Base-by-base conservation (phyloP, 129 eudicot species). In the Artemisia annua region DNA sequence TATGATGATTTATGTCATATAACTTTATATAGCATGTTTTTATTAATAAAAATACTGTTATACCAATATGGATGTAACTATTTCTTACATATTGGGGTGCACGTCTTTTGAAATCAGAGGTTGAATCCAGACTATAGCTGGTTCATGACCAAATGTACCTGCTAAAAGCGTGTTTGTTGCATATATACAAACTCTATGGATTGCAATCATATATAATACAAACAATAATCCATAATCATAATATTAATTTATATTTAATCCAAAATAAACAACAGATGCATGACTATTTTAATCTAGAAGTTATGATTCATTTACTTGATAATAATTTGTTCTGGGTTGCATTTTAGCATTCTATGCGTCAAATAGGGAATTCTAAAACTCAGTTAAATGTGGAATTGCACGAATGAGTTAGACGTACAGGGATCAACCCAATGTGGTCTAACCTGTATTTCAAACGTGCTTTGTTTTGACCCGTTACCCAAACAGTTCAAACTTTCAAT, bases 101-200 rank as follows among this genome's bases (percentile, higher is more conserved):
- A 75, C 79, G 67, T 75, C 72, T 66, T 28, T 54, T 7, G 57
- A 53, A 55, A 19, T 17, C 49, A 43, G 44, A 55, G 28, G 64
- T n/a, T 43, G 48, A 26, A 72, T 7, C 50, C 15, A 15, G 7
- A 60, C 32, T 24, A 20, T 0, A 24, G 44, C 43, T 20, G 65
- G 65, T 18, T 18, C 11, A 59, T 35, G 43, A 24, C 3, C 5
- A 11, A 22, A 60, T 22, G 39, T 16, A 60, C 26, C 66, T 60
- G 26, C 66, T 60, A 26, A 60, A 60, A 60, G 9, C 66, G 66
- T 60, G 66, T 26, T 58, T 11, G 2, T 13, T 20, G 17, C 17
- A 60, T 12, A 19, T 3, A 7, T 19, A 8, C 24, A 20, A 19
- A 57, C 63, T 9, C 63, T 57, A 2, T 26, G 11, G 2, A 6